Evolutionary conservation across 148 eudicot genomes (phyloP).

Genomic region (Rhododendron ovatum): DNA sequence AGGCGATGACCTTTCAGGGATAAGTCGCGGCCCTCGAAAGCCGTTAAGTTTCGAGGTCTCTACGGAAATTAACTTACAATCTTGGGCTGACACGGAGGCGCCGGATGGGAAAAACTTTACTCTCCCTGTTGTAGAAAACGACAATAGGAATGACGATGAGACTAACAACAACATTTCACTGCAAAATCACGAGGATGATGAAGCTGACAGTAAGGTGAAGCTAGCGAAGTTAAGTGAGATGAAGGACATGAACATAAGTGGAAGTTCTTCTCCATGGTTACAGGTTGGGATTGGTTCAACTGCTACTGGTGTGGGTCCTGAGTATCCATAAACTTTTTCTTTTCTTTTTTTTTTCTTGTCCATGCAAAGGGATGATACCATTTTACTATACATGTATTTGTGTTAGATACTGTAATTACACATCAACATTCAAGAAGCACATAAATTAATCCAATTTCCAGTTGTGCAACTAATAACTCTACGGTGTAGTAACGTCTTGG

Average conservation of each 20-base stretch:
- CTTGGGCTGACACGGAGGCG: constrained; percentile 32
- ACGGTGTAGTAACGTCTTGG: no score
- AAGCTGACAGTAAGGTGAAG: constrained; percentile 71
- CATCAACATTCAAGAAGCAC: neutral
- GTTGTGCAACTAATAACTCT: no score
- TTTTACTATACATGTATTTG: neutral
- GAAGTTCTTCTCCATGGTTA: constrained; percentile 60
- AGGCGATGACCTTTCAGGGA: constrained; percentile 25
- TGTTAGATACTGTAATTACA: neutral
- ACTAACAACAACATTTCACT: neutral
- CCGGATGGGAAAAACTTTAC: constrained; percentile 8
- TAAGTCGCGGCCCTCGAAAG: constrained; percentile 37
- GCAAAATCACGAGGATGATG: constrained; percentile 47
- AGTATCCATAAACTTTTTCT: neutral
- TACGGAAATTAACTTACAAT: constrained; percentile 48
- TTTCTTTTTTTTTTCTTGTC: neutral
- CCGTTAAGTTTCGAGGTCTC: constrained; percentile 58
- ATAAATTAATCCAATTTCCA: neutral
- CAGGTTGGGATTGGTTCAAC: constrained; percentile 72
- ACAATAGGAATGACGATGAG: neutral
- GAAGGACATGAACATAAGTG: constrained; percentile 45
- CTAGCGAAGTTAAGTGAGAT: constrained; percentile 62
- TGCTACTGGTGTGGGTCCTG: constrained; percentile 31
- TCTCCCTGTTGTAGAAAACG: neutral
- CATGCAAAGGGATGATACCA: neutral